These are phyloP conservation scores for Boletellus ananas DNA, from an alignment of 768 basidiomycete species.

Conservation along the genomic window DNA sequence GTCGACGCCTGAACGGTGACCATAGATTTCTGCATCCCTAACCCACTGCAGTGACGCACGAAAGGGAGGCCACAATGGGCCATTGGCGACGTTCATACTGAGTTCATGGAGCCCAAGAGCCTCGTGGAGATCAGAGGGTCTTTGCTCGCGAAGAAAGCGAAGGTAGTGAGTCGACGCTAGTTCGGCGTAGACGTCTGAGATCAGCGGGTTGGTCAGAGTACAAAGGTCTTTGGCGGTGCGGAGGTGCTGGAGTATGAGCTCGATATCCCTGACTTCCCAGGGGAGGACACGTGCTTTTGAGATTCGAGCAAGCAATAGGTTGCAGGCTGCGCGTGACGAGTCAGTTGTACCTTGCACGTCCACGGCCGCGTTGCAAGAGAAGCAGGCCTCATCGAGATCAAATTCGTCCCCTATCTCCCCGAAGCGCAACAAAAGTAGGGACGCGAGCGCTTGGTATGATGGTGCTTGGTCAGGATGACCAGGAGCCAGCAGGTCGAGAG, in stretches of 20 bases:
- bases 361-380: slow-evolving; percentile 15
- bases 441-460: slow-evolving; percentile 16
- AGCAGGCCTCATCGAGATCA: slow-evolving; percentile 25
- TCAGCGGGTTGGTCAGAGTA: slow-evolving; percentile 16
- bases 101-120: slow-evolving; percentile 25
- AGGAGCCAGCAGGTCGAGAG: slow-evolving; percentile 18
- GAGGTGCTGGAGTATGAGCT: slow-evolving; percentile 26
- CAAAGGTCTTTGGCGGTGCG: slow-evolving; percentile 22
- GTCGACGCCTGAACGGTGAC: slow-evolving; percentile 27
- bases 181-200: slow-evolving; percentile 23
- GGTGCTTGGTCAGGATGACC: slow-evolving; percentile 14
- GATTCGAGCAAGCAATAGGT: slow-evolving; percentile 21
- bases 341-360: slow-evolving; percentile 3
- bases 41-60: slow-evolving; percentile 23
- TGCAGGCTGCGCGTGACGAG: slow-evolving; percentile 13
- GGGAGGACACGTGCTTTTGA: slow-evolving; percentile 21
- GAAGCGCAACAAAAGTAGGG: slow-evolving; percentile 24
- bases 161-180: slow-evolving; percentile 22
- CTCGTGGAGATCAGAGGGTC: slow-evolving; percentile 18
- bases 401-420: slow-evolving; percentile 22
- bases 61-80: slow-evolving; percentile 17
- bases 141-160: slow-evolving; percentile 21
- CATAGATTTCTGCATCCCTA: slow-evolving; percentile 16
- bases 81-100: slow-evolving; percentile 13
- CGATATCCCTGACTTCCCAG: slow-evolving; percentile 22